Evolutionary conservation across 441 rosid species (phyloP).

Genomic region (Iberis amara): DNA sequence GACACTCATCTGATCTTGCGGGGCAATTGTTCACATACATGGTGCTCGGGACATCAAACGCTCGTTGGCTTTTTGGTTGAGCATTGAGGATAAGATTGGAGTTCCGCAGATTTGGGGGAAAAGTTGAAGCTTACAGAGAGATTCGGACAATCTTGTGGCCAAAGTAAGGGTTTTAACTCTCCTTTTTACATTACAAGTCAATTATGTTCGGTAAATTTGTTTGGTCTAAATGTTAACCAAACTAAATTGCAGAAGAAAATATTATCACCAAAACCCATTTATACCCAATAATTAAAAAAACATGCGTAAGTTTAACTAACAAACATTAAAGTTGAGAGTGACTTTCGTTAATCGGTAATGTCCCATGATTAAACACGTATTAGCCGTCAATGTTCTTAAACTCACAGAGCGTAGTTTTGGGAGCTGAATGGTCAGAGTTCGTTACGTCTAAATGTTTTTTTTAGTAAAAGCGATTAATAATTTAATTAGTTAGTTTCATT

Average conservation of each 20-base stretch:
- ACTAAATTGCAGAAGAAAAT: background rate
- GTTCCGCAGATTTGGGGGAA: slow-evolving; percentile 4
- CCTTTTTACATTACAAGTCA: slow-evolving; percentile 13
- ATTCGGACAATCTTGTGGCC: slow-evolving; percentile 30
- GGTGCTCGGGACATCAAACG: slow-evolving; percentile 37
- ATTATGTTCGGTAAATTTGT: slow-evolving; percentile 25
- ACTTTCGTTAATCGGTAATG: too few species aligned
- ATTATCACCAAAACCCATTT: background rate
- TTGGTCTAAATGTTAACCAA: slow-evolving; percentile 9
- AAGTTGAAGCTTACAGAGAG: slow-evolving; percentile 27
- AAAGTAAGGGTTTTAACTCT: slow-evolving; percentile 15
- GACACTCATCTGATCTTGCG: slow-evolving; percentile 34
- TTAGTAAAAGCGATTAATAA: background rate
- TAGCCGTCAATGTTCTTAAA: slow-evolving; percentile 1
- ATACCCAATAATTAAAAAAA: too few species aligned
- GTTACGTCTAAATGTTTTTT: slow-evolving; percentile 10
- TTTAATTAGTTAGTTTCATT: slow-evolving; percentile 3
- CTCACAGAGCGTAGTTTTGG: slow-evolving; percentile 21
- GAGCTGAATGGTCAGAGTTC: slow-evolving; percentile 7
- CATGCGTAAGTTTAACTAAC: background rate
- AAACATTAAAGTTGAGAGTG: too few species aligned
- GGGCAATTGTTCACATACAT: slow-evolving; percentile 80
- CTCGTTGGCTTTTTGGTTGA: slow-evolving; percentile 20
- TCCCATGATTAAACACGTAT: too few species aligned
- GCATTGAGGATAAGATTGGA: slow-evolving; percentile 14